phyloP scores from a whole-genome alignment of 1,284 basidiomycete genomes.

The Xerocomus cyaneibrunnescens region DNA sequence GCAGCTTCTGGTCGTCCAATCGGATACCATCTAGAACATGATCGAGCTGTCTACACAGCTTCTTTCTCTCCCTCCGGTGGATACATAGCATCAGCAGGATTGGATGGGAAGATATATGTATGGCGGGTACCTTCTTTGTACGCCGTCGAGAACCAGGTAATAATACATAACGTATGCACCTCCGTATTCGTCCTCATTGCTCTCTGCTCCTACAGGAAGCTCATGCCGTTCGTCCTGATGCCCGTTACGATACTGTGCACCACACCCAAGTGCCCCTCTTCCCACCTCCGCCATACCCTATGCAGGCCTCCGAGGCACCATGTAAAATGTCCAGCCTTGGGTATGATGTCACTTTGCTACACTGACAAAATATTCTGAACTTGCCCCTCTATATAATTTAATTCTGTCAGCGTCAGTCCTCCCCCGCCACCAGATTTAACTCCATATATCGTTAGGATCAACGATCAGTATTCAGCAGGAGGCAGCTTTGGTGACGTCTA shows the following conservation, averaged over 20 bases:
- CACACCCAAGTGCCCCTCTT: too few relatives aligned
- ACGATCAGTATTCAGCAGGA: neutral
- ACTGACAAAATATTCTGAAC: too few relatives aligned
- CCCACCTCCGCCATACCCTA: too few relatives aligned
- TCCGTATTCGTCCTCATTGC: neutral
- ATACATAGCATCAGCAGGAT: neutral
- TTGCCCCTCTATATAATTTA: too few relatives aligned
- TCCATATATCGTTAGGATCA: neutral
- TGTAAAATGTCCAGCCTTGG: too few relatives aligned
- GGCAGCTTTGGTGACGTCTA: neutral
- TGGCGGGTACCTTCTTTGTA: neutral
- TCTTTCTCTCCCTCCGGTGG: neutral
- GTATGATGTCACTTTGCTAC: too few relatives aligned
- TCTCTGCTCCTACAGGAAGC: neutral
- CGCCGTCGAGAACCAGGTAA: neutral
- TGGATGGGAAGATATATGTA: fast-evolving
- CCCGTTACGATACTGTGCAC: too few relatives aligned
- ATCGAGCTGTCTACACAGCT: neutral
- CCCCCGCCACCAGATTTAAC: neutral
- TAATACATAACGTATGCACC: neutral
- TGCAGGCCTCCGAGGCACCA: too few relatives aligned
- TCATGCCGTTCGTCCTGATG: too few relatives aligned
- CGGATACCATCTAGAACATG: neutral
- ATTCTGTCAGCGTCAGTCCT: too few relatives aligned
- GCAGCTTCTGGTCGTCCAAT: neutral